These are phyloP conservation scores for Fusarium cyanostomum DNA, from an alignment of 2,329 filamentous ascomycete genomes.

Conservation along the genomic window DNA sequence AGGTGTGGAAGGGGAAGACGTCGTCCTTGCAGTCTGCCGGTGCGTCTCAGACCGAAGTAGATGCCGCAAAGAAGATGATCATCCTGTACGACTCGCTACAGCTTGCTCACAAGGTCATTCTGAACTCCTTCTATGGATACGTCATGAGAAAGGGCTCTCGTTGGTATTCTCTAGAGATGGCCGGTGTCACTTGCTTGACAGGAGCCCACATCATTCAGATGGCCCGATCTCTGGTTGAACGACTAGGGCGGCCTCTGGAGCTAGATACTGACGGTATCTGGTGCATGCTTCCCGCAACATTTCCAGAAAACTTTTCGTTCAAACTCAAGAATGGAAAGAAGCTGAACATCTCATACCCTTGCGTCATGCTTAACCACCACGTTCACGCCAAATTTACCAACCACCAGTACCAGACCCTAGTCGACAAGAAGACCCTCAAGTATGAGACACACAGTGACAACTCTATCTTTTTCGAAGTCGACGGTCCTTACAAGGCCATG, in stretches of 20 bases:
- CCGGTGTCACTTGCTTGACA: constrained; percentile 95
- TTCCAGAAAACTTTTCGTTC: constrained; percentile 96
- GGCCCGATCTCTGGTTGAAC: constrained; percentile 90
- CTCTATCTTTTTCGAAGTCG: constrained; percentile 99
- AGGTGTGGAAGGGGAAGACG: constrained; percentile 98
- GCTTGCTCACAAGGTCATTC: constrained; percentile 96
- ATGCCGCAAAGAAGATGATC: constrained; percentile 99
- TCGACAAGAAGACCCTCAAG: constrained; percentile 80
- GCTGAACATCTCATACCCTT: constrained; percentile 94
- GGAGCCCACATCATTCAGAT: constrained; percentile 97
- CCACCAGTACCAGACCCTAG: constrained; percentile 92
- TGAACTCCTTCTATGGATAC: constrained; percentile 99
- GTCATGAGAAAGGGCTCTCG: constrained; percentile 99
- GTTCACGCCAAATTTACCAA: constrained; percentile 97
- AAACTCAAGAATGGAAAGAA: constrained; percentile 97
- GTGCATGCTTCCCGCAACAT: constrained; percentile 97
- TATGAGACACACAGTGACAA: constrained; percentile 99
- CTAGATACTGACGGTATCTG: constrained; percentile 99
- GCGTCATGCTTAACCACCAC: constrained; percentile 98
- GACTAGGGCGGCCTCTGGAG: constrained; percentile 91
- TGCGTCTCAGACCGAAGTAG: constrained; percentile 78
- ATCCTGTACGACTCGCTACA: constrained; percentile 95
- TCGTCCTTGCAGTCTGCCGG: constrained; percentile 85
- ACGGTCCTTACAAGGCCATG: constrained; percentile 98
- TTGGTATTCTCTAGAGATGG: constrained; percentile 99